Conservation (phyloP, 768 basidiomycete species). For the Candolleomyces aberdarensis region DNA sequence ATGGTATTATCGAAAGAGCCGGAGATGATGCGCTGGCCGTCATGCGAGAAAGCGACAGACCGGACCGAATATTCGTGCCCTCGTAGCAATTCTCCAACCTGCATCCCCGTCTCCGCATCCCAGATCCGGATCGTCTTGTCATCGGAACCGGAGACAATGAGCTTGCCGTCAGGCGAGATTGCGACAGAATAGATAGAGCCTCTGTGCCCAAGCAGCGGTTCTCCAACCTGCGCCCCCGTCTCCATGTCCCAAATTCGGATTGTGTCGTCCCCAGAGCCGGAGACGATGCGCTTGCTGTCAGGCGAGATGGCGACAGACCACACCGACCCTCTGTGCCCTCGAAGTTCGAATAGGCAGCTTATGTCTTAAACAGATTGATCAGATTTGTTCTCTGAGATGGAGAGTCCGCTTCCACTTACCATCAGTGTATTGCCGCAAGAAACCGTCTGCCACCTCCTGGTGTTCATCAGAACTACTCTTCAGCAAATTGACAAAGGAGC, state of each 20-base stretch:
- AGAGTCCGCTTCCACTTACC: too few species aligned
- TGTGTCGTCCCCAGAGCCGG: constrained; percentile 42
- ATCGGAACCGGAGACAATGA: constrained; percentile 70
- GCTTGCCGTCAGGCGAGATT: constrained; percentile 63
- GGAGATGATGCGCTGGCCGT: not conserved
- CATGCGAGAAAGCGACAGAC: not conserved
- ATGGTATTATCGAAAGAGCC: not conserved
- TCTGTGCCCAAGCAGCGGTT: constrained; percentile 12
- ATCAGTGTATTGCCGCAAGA: too few species aligned
- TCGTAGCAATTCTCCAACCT: not conserved
- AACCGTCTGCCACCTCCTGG: too few species aligned
- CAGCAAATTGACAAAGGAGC: too few species aligned
- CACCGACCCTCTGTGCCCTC: too few species aligned
- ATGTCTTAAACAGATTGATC: too few species aligned
- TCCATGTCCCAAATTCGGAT: constrained; percentile 79
- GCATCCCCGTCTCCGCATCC: constrained; percentile 90
- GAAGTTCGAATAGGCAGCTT: too few species aligned
- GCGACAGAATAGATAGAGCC: not conserved
- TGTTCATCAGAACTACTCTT: too few species aligned
- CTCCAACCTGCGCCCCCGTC: not conserved
- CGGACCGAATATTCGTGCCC: not conserved
- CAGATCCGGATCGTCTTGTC: constrained; percentile 74
- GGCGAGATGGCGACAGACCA: constrained; percentile 17
- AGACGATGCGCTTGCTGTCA: constrained; percentile 10
- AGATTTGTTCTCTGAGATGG: too few species aligned